These are phyloP conservation scores for Neurospora sp. DNA, from an alignment of 495 filamentous ascomycete species.

Conservation along the genomic window DNA sequence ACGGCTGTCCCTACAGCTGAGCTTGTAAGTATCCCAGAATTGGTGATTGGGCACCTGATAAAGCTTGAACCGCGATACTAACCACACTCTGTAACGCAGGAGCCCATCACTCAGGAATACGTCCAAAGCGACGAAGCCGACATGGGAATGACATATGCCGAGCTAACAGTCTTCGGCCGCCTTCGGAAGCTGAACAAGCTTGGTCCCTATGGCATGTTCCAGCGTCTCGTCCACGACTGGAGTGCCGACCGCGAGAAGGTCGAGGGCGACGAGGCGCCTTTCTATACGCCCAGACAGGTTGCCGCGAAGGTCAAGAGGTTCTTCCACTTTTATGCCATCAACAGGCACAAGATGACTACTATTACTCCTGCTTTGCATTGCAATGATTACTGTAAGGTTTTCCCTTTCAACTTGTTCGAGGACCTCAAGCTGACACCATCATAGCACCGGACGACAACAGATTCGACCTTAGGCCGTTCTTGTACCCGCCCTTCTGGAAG, in stretches of 20 bases:
- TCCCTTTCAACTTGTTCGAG: neutral
- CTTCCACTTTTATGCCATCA: constrained; percentile 52
- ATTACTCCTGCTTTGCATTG: constrained; percentile 45
- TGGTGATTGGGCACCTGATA: no score
- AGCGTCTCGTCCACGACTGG: constrained; percentile 63
- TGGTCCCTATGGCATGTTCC: constrained; percentile 63
- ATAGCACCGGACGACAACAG: constrained; percentile 33
- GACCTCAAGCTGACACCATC: neutral
- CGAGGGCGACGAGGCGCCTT: constrained; percentile 22
- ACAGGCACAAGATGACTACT: constrained; percentile 58
- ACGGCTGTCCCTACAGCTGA: constrained; percentile 73
- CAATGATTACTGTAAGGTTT: constrained; percentile 23
- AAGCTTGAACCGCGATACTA: no score
- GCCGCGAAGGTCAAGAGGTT: constrained; percentile 62
- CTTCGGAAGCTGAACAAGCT: constrained; percentile 65
- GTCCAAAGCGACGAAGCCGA: constrained; percentile 65
- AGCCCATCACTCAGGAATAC: constrained; percentile 62
- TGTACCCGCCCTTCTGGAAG: constrained; percentile 39
- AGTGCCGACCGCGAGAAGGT: constrained; percentile 31
- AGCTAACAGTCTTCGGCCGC: constrained; percentile 28
- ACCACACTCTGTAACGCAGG: constrained; percentile 14
- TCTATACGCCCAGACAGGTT: constrained; percentile 22
- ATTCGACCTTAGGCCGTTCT: constrained; percentile 57
- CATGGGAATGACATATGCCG: constrained; percentile 53
- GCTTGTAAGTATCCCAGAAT: constrained; percentile 36